These are phyloP conservation scores for Botrytis squamosa DNA, from an alignment of 2,329 filamentous ascomycete species.

Conservation along the genomic window DNA sequence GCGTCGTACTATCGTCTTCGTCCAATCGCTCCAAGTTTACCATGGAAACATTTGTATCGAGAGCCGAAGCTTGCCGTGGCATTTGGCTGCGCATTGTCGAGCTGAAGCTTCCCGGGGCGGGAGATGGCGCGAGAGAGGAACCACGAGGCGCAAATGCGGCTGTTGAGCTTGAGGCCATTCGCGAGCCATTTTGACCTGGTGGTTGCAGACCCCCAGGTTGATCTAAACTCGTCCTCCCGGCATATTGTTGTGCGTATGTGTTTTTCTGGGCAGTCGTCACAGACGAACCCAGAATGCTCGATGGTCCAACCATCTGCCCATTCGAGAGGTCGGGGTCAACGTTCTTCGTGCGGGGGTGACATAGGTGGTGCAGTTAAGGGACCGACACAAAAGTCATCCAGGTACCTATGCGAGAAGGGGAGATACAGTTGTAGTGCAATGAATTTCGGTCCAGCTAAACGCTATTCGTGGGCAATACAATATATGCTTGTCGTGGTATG, in stretches of 20 bases:
- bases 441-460: background rate
- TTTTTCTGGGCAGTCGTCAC: slow-evolving; percentile 55
- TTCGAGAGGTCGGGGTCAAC: slow-evolving; percentile 34
- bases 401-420: background rate
- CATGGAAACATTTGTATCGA: slow-evolving; percentile 53
- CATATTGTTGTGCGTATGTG: slow-evolving; percentile 47
- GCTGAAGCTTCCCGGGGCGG: slow-evolving; percentile 82
- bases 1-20: slow-evolving; percentile 58
- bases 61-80: slow-evolving; percentile 58
- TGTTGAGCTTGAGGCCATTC: slow-evolving; percentile 52
- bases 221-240: slow-evolving; percentile 52
- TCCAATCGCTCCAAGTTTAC: slow-evolving; percentile 56
- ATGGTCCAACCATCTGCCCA: slow-evolving; percentile 41
- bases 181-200: slow-evolving; percentile 45
- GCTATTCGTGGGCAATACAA: background rate
- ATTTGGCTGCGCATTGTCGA: slow-evolving; percentile 77
- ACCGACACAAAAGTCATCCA: slow-evolving; percentile 30
- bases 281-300: slow-evolving; percentile 53
- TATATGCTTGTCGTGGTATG: slow-evolving; percentile 8
- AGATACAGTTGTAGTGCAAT: background rate
- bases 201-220: slow-evolving; percentile 54
- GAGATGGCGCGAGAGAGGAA: slow-evolving; percentile 67
- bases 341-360: slow-evolving; percentile 31
- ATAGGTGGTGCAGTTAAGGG: slow-evolving; percentile 33
- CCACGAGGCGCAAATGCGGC: slow-evolving; percentile 66